phyloP scores from a whole-genome alignment of 202 grass and related monocot species.

The Elaeis oleifera region DNA sequence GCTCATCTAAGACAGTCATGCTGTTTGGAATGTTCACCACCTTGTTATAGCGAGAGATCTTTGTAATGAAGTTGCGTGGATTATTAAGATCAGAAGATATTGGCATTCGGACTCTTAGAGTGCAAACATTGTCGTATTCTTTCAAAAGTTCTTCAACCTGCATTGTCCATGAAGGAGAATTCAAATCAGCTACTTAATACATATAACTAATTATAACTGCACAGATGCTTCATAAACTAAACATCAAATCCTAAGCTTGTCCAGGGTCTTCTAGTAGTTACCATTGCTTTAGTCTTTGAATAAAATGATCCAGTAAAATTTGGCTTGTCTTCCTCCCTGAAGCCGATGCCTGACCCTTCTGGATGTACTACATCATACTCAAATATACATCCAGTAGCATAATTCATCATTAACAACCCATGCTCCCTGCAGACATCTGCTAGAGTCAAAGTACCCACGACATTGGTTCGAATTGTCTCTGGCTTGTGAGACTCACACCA shows the following conservation, averaged over 20 bases:
- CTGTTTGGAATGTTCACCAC: conserved; percentile 75
- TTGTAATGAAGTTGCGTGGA: conserved; percentile 74
- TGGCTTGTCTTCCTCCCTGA: conserved; percentile 71
- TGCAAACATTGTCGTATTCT: conserved; percentile 70
- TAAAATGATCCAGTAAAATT: conserved; percentile 76
- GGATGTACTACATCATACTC: conserved; percentile 57
- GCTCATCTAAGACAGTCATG: conserved; percentile 81
- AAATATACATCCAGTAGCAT: conserved; percentile 80
- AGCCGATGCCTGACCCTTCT: conserved; percentile 65
- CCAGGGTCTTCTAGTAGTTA: conserved; percentile 14
- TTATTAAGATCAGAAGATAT: conserved; percentile 68
- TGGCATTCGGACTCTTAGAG: conserved; percentile 59
- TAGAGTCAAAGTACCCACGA: conserved; percentile 59
- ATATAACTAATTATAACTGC: too few relatives aligned
- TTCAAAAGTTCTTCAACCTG: conserved; percentile 69
- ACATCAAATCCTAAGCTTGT: too few relatives aligned
- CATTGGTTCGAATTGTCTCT: conserved; percentile 69
- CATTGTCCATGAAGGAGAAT: conserved; percentile 22
- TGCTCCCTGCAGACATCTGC: conserved; percentile 61
- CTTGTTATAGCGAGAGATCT: conserved; percentile 63
- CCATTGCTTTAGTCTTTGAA: conserved; percentile 81
- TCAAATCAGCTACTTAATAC: neutral
- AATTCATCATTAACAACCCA: conserved; percentile 68
- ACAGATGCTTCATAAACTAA: too few relatives aligned
- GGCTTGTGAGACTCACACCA: conserved; percentile 80